phyloP scores from a whole-genome alignment of 805 yeast genomes.

The Diddensiella santjacobensis region DNA sequence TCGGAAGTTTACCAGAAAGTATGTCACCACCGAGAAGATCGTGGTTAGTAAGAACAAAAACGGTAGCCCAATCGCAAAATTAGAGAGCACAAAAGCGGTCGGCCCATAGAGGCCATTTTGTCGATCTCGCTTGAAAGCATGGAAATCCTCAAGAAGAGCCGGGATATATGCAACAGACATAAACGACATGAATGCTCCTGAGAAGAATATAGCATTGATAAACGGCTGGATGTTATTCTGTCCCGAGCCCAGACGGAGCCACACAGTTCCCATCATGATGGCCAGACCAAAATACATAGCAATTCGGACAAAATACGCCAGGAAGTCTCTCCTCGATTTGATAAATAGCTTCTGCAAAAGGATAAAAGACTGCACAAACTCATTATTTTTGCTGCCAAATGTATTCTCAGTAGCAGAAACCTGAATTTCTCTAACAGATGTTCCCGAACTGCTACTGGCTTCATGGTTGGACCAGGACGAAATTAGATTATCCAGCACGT shows the following conservation, averaged over 20 bases:
- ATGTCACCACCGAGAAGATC: slow-evolving; percentile 36
- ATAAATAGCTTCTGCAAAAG: slow-evolving; percentile 31
- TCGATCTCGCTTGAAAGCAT: slow-evolving; percentile 33
- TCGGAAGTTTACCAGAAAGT: slow-evolving; percentile 36
- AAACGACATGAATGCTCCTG: slow-evolving; percentile 45
- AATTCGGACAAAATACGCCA: slow-evolving; percentile 38
- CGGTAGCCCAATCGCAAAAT: slow-evolving; percentile 38
- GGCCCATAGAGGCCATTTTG: slow-evolving; percentile 40
- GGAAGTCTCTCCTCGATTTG: slow-evolving; percentile 36
- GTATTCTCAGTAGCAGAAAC: neutral
- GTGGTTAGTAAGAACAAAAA: slow-evolving; percentile 35
- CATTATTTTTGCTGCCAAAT: neutral
- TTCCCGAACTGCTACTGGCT: neutral
- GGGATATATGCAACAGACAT: slow-evolving; percentile 44
- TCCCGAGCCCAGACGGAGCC: slow-evolving; percentile 31
- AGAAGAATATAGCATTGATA: slow-evolving; percentile 38
- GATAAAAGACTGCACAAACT: slow-evolving; percentile 12
- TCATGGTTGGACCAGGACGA: neutral
- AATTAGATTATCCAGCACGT: neutral
- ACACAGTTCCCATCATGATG: slow-evolving; percentile 41
- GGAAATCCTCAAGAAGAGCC: slow-evolving; percentile 37
- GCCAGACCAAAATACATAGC: slow-evolving; percentile 41
- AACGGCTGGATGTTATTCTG: slow-evolving; percentile 33
- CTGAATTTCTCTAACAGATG: neutral
- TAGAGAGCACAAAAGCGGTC: slow-evolving; percentile 35